Evolutionary conservation across 306 rosid genomes (phyloP).

Genomic region (Delonix regia): DNA sequence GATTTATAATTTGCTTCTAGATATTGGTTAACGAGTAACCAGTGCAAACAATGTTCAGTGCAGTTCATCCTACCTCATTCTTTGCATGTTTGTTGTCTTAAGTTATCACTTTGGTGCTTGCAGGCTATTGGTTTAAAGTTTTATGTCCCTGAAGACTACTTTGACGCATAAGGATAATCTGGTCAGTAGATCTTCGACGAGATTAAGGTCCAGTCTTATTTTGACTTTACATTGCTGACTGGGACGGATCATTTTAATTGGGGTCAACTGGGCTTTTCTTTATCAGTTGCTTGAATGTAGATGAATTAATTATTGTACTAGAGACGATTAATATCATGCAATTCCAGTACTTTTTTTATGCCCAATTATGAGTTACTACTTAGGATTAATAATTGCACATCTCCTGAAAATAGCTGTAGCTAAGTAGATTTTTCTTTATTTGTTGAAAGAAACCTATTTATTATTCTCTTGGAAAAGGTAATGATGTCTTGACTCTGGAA

Average conservation of each 20-base stretch:
- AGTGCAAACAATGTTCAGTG: neutral
- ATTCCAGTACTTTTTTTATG: neutral
- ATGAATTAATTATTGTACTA: slow-evolving; percentile 17
- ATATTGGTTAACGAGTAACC: neutral
- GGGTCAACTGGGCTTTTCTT: neutral
- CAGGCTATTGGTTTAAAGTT: slow-evolving; percentile 84
- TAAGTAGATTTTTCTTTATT: neutral
- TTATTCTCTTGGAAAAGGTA: neutral
- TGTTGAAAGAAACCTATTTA: neutral
- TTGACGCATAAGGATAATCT: slow-evolving; percentile 38
- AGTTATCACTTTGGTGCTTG: slow-evolving; percentile 36
- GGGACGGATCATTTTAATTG: slow-evolving; percentile 15
- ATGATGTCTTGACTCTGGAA: neutral
- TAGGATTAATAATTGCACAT: neutral
- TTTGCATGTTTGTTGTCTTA: slow-evolving; percentile 16
- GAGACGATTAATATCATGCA: neutral
- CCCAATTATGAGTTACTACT: neutral
- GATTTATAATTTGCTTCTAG: slow-evolving; percentile 7
- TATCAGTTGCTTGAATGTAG: slow-evolving; percentile 12
- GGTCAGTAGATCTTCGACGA: slow-evolving; percentile 11
- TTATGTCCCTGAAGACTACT: slow-evolving; percentile 76
- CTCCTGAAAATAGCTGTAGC: neutral
- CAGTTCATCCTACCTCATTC: neutral
- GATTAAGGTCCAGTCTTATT: slow-evolving; percentile 1
- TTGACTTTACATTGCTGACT: slow-evolving; percentile 16